A percentile compares a stretch with the other conserved stretches of the same genome.
Conservation (phyloP, 2,329 filamentous ascomycete genomes). For the Paecilomyces variotii region DNA sequence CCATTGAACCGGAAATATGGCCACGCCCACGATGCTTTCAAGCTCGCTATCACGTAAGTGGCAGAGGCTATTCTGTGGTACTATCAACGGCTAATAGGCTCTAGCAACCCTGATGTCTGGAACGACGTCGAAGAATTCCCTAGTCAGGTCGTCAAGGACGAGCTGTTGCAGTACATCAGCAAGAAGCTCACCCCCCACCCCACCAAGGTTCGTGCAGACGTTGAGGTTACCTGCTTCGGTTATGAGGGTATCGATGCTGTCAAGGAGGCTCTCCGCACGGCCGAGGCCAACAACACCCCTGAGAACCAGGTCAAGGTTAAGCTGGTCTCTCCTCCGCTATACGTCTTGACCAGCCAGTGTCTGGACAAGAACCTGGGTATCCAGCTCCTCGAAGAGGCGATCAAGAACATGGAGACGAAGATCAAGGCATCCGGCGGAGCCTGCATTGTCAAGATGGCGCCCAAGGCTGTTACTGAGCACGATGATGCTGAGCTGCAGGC, state of each 20-base stretch:
- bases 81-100: slow-evolving; percentile 1
- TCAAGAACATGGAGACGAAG: slow-evolving; percentile 72
- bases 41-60: slow-evolving; percentile 88
- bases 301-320: slow-evolving; percentile 97
- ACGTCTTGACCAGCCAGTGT: slow-evolving; percentile 91
- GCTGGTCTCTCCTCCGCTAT: slow-evolving; percentile 93
- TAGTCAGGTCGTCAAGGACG: slow-evolving; percentile 73
- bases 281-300: slow-evolving; percentile 84
- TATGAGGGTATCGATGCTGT: slow-evolving; percentile 99
- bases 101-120: slow-evolving; percentile 90
- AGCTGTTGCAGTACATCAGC: slow-evolving; percentile 90
- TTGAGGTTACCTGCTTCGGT: slow-evolving; percentile 89
- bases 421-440: slow-evolving; percentile 73
- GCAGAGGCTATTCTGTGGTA: slow-evolving; percentile 3
- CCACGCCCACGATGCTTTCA: slow-evolving; percentile 95
- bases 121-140: slow-evolving; percentile 80
- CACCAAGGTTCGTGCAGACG: slow-evolving; percentile 97
- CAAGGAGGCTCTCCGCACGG: slow-evolving; percentile 82
- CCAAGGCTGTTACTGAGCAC: slow-evolving; percentile 97
- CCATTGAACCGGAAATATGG: slow-evolving; percentile 96
- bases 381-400: slow-evolving; percentile 75
- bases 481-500: slow-evolving; percentile 96
- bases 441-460: slow-evolving; percentile 92
- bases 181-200: slow-evolving; percentile 96
- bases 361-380: slow-evolving; percentile 89